These are phyloP conservation scores for Acacia melanoxylon DNA, from an alignment of 306 rosid species.

Conservation along the genomic window DNA sequence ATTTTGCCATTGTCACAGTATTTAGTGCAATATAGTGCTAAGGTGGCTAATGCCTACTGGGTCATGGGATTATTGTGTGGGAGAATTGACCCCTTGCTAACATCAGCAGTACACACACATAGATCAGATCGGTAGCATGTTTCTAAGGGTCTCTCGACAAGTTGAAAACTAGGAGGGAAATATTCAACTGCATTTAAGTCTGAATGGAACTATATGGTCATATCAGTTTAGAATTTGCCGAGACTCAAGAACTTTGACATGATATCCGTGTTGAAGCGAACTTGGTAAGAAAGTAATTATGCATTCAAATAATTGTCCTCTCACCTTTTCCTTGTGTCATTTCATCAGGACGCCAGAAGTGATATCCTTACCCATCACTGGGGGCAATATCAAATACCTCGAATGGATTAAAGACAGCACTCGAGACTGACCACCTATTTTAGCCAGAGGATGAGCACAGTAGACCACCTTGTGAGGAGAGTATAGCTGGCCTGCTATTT, in stretches of 20 bases:
- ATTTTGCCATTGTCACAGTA: background rate
- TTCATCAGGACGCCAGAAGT: constrained; percentile 88
- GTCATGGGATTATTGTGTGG: background rate
- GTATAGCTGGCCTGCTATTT: constrained; percentile 22
- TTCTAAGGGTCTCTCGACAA: background rate
- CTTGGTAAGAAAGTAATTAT: background rate
- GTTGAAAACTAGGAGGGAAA: background rate
- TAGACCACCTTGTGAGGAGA: constrained; percentile 16
- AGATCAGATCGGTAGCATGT: background rate
- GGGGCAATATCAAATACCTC: constrained; percentile 25
- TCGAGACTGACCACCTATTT: constrained; percentile 56
- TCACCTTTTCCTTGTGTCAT: constrained; percentile 26
- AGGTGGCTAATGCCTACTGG: background rate
- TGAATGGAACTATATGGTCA: background rate
- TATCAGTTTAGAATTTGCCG: background rate
- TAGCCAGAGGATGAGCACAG: constrained; percentile 13
- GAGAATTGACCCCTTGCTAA: background rate
- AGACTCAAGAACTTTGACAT: constrained; percentile 9
- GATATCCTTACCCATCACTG: constrained; percentile 82
- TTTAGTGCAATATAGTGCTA: background rate
- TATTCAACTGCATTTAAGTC: background rate
- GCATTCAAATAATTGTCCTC: constrained; percentile 12
- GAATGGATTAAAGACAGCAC: constrained; percentile 79
- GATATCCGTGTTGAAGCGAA: constrained; percentile 14
- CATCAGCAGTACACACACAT: background rate